These are phyloP conservation scores for Millerago galiae DNA, from an alignment of 805 yeast species.

Conservation along the genomic window DNA sequence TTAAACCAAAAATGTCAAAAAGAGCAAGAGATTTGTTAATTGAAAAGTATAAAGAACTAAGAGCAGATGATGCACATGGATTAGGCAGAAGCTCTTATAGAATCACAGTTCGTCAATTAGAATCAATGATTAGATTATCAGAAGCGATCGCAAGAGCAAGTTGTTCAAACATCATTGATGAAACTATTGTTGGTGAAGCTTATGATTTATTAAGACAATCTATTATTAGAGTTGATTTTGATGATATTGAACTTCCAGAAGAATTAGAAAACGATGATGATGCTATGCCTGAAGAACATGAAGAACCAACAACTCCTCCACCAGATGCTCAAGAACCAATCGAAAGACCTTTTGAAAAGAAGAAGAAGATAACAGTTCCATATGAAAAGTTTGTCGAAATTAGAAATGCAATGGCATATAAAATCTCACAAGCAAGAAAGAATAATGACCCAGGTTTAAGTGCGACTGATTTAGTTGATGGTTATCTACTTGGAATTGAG, in stretches of 20 bases:
- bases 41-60: constrained; percentile 71
- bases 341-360: background rate
- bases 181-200: constrained; percentile 88
- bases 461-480: constrained; percentile 63
- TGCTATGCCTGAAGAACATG: constrained; percentile 9
- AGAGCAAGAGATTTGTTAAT: constrained; percentile 77
- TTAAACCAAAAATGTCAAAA: constrained; percentile 81
- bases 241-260: constrained; percentile 65
- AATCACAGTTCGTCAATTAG: constrained; percentile 95
- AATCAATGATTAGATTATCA: constrained; percentile 84
- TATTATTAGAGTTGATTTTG: constrained; percentile 89
- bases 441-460: constrained; percentile 54
- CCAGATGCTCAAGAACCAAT: background rate
- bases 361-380: constrained; percentile 49
- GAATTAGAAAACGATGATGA: constrained; percentile 33
- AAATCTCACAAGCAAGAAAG: constrained; percentile 52
- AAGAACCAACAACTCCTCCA: constrained; percentile 2
- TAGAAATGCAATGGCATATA: constrained; percentile 70
- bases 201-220: constrained; percentile 84
- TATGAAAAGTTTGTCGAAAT: constrained; percentile 83
- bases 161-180: constrained; percentile 59
- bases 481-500: constrained; percentile 74
- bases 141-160: constrained; percentile 98
- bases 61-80: constrained; percentile 89
- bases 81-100: constrained; percentile 79